A percentile compares a stretch with the other conserved stretches of the same genome.
phyloP scores from a whole-genome alignment of 1,139 yeast species.

The Suhomyces kunorum region DNA sequence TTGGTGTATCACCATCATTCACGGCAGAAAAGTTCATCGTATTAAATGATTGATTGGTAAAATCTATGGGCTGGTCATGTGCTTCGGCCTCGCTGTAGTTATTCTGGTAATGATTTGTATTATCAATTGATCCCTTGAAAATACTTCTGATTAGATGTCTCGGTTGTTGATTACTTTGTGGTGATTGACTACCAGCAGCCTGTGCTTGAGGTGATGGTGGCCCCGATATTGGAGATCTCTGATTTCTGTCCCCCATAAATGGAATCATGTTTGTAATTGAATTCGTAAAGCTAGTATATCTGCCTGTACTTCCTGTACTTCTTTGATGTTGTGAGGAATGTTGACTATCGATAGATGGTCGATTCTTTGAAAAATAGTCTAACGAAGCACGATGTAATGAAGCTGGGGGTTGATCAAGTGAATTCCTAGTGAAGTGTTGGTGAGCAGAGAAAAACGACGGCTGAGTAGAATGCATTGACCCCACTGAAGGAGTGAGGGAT shows the following conservation, averaged over 20 bases:
- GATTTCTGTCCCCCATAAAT: constrained; percentile 44
- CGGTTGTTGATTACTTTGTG: constrained; percentile 25
- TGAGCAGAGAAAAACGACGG: constrained; percentile 51
- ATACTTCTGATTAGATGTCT: constrained; percentile 46
- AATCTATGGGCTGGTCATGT: not conserved
- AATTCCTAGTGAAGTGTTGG: constrained; percentile 41
- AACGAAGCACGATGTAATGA: constrained; percentile 36
- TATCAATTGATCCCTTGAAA: constrained; percentile 29
- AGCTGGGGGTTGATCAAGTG: constrained; percentile 40
- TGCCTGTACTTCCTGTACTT: constrained; percentile 19
- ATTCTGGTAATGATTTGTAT: constrained; percentile 7
- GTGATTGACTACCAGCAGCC: constrained; percentile 6
- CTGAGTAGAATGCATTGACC: constrained; percentile 46
- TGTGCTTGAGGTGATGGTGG: constrained; percentile 18
- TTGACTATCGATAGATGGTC: constrained; percentile 33
- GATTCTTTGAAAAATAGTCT: constrained; percentile 32
- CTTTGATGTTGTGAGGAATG: constrained; percentile 20
- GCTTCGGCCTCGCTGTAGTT: constrained; percentile 5
- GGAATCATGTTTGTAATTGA: constrained; percentile 47
- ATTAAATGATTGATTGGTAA: not conserved
- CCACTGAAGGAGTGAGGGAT: constrained; percentile 45
- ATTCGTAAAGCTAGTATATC: constrained; percentile 40
- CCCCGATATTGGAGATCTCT: constrained; percentile 27
- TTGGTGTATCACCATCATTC: constrained; percentile 10
- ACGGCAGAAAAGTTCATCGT: not conserved